phyloP scores from a whole-genome alignment of 768 basidiomycete genomes.

The Astraeus odoratus region DNA sequence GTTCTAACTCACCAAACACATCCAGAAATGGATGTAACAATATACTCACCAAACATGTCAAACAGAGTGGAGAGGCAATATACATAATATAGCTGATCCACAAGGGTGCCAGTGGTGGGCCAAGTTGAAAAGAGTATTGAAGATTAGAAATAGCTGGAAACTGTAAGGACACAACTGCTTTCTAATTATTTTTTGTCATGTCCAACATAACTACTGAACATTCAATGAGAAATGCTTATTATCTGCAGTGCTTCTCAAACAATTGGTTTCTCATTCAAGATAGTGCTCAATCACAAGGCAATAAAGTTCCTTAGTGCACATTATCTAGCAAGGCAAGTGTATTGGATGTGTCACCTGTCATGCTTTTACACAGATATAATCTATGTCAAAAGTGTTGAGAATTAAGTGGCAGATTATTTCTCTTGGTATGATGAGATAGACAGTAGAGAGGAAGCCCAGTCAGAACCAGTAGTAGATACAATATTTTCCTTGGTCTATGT shows the following conservation, averaged over 20 bases:
- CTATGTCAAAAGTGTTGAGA: not conserved
- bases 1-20: too few species aligned
- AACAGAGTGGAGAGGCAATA: too few species aligned
- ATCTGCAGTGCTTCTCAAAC: slow-evolving; percentile 19
- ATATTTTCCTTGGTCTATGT: too few species aligned
- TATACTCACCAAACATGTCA: too few species aligned
- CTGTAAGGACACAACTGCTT: too few species aligned
- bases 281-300: slow-evolving; percentile 24
- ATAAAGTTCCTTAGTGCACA: slow-evolving; percentile 23
- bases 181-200: too few species aligned
- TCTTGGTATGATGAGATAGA: slow-evolving; percentile 1
- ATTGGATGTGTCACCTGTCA: not conserved
- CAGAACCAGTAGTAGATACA: too few species aligned
- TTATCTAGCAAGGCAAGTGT: slow-evolving; percentile 2
- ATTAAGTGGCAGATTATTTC: not conserved
- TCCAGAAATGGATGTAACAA: too few species aligned
- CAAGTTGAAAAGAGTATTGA: too few species aligned
- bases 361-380: not conserved
- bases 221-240: slow-evolving; percentile 18
- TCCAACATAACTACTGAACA: slow-evolving; percentile 25
- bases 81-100: too few species aligned
- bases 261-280: slow-evolving; percentile 13
- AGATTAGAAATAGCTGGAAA: too few species aligned
- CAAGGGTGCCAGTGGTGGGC: too few species aligned
- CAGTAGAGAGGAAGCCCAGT: not conserved